phyloP scores from a whole-genome alignment of 495 filamentous ascomycete genomes.

The Talaromyces wortmannii region DNA sequence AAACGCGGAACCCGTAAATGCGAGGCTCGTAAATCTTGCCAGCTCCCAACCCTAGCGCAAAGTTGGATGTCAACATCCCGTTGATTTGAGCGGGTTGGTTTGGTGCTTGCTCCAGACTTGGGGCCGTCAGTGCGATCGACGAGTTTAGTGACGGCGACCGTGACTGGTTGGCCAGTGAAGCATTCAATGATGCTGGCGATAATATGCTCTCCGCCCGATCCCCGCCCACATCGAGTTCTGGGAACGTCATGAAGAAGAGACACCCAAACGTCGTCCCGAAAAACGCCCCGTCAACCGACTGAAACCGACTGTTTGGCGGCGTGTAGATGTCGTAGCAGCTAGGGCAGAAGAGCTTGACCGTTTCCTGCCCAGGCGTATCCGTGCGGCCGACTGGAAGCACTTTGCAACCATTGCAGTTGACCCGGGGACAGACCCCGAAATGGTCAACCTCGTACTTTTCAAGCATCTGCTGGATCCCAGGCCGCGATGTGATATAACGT shows the following conservation, averaged over 20 bases:
- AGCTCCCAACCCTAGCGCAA: conserved; percentile 78
- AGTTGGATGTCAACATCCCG: conserved; percentile 73
- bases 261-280: conserved; percentile 94
- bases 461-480: conserved; percentile 96
- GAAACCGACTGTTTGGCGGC: conserved; percentile 93
- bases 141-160: conserved; percentile 28
- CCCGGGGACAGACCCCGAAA: conserved; percentile 88
- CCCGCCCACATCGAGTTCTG: conserved; percentile 72
- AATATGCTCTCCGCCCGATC: conserved; percentile 23
- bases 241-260: conserved; percentile 97
- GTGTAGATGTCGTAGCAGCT: conserved; percentile 96
- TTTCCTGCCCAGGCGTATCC: conserved; percentile 93
- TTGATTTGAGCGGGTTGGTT: conserved; percentile 63
- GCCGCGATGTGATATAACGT: conserved; percentile 95
- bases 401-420: conserved; percentile 77
- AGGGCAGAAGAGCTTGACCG: conserved; percentile 97
- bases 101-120: conserved; percentile 10
- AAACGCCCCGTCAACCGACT: conserved; percentile 96
- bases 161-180: conserved; percentile 18
- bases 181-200: conserved; percentile 30
- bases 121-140: conserved; percentile 12
- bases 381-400: conserved; percentile 89
- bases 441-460: conserved; percentile 97
- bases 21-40: conserved; percentile 86
- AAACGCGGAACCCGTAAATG: conserved; percentile 94